phyloP scores from a whole-genome alignment of 2,329 filamentous ascomycete genomes.

The Colletotrichum neosansevieriae region DNA sequence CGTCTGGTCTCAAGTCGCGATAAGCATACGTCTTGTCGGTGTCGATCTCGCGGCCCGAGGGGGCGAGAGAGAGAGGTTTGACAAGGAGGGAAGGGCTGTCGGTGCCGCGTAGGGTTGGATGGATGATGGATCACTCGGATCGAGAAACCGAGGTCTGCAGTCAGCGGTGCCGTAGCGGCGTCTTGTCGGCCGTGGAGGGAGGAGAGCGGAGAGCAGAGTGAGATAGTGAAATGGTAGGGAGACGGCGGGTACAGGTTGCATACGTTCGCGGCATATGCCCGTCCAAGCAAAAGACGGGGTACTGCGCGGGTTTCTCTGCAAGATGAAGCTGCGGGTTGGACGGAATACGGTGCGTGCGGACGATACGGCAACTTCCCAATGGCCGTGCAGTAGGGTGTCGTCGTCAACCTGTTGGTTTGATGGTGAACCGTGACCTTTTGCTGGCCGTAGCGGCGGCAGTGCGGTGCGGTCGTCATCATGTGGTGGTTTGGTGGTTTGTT shows the following conservation, averaged over 20 bases:
- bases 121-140: not conserved
- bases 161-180: constrained; percentile 8
- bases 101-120: not conserved
- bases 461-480: constrained; percentile 14
- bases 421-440: no score
- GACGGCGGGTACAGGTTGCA: constrained; percentile 22
- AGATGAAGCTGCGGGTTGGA: constrained; percentile 12
- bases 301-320: constrained; percentile 22
- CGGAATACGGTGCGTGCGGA: constrained; percentile 12
- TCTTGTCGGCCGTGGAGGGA: not conserved
- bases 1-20: constrained; percentile 33
- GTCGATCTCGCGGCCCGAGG: constrained; percentile 29
- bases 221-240: constrained; percentile 10
- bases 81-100: constrained; percentile 14
- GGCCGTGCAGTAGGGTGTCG: not conserved
- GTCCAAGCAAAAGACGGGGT: constrained; percentile 23
- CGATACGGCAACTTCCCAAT: not conserved
- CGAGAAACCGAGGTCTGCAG: constrained; percentile 18
- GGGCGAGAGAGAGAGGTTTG: not conserved
- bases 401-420: constrained; percentile 9
- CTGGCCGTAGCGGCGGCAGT: not conserved
- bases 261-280: constrained; percentile 32
- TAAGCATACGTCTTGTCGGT: constrained; percentile 37
- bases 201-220: not conserved
- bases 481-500: not conserved